phyloP scores from a whole-genome alignment of 768 basidiomycete species.

The Boletus huronensis region DNA sequence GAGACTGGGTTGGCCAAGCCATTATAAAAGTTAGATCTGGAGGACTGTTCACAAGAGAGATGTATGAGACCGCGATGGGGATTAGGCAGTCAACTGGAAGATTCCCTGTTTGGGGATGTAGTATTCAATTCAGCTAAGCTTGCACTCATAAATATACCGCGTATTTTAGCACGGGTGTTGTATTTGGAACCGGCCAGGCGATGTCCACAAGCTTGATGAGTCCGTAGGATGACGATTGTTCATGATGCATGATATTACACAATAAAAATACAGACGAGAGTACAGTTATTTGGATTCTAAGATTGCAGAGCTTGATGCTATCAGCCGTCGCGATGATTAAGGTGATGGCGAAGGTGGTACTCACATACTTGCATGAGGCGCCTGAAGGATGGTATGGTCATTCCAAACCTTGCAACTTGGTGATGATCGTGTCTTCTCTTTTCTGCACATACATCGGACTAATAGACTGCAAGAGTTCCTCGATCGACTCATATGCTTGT shows the following conservation, averaged over 20 bases:
- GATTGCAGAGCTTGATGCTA: background rate
- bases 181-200: background rate
- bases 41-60: constrained; percentile 51
- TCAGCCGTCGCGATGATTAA: constrained; percentile 4
- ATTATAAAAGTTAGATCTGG: constrained; percentile 49
- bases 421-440: constrained; percentile 44
- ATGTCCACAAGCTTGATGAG: background rate
- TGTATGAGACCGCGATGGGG: constrained; percentile 50
- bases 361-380: constrained; percentile 3
- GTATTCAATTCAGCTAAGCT: background rate
- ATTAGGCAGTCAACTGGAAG: constrained; percentile 29
- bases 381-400: constrained; percentile 1
- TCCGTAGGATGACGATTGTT: background rate
- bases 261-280: constrained; percentile 13
- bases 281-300: background rate
- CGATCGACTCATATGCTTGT: constrained; percentile 53
- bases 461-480: constrained; percentile 49
- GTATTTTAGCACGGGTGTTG: background rate
- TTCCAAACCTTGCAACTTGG: constrained; percentile 45
- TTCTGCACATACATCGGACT: constrained; percentile 53
- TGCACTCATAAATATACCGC: background rate
- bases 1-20: constrained; percentile 49
- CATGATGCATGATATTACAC: constrained; percentile 6
- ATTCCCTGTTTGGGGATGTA: constrained; percentile 8
- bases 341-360: background rate